Conservation (phyloP, 2,329 filamentous ascomycete species). For the Cercospora sp. region DNA sequence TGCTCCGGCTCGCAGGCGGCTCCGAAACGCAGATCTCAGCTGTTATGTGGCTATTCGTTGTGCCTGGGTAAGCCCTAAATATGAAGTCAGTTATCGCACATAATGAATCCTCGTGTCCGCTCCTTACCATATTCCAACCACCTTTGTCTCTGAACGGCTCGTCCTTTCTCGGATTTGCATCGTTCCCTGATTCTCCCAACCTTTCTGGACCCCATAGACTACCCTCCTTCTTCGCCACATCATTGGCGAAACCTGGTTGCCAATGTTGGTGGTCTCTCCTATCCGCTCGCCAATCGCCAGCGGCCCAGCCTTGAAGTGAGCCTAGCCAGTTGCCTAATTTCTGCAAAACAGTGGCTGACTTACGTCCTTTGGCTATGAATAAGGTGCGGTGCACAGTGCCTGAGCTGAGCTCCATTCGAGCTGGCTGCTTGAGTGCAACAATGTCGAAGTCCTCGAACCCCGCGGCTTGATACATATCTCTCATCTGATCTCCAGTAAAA, state of each 20-base stretch:
- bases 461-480: slow-evolving; percentile 31
- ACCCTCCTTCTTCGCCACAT: slow-evolving; percentile 7
- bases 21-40: background rate
- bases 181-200: slow-evolving; percentile 1
- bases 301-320: slow-evolving; percentile 17
- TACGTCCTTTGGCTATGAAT: slow-evolving; percentile 38
- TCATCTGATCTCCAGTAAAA: slow-evolving; percentile 33
- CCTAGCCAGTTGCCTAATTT: slow-evolving; percentile 23
- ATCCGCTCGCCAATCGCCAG: slow-evolving; percentile 4
- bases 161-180: slow-evolving; percentile 4
- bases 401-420: slow-evolving; percentile 32
- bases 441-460: slow-evolving; percentile 37
- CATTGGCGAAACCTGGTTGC: slow-evolving; percentile 16
- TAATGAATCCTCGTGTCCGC: background rate
- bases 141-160: background rate
- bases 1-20: background rate
- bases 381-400: slow-evolving; percentile 33
- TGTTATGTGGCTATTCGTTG: background rate
- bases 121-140: slow-evolving; percentile 10
- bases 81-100: background rate
- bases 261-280: slow-evolving; percentile 5
- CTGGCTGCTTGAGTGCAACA: slow-evolving; percentile 32
- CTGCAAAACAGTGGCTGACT: slow-evolving; percentile 26
- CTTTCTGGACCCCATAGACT: slow-evolving; percentile 9
- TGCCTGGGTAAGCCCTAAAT: background rate